phyloP scores from a whole-genome alignment of 2,329 filamentous ascomycete species.

The Aquanectria penicillioides region DNA sequence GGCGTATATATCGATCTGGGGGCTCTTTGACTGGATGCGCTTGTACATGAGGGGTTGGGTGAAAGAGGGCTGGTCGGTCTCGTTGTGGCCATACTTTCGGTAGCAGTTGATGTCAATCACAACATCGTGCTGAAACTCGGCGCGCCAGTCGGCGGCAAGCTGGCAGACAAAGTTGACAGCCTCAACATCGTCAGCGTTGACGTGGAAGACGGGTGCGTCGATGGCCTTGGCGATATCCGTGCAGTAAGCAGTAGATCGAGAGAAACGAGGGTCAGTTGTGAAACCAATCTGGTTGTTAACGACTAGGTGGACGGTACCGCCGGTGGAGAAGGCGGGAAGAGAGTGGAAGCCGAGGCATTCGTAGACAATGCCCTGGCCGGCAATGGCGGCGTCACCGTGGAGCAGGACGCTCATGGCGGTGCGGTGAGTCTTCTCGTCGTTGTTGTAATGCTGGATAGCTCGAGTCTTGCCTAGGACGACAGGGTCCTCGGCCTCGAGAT shows the following conservation, averaged over 20 bases:
- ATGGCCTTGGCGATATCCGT: constrained; percentile 99
- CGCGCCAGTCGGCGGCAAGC: constrained; percentile 96
- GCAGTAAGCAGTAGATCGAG: constrained; percentile 97
- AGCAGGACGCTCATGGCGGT: constrained; percentile 96
- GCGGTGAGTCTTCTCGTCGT: constrained; percentile 88
- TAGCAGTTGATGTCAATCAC: constrained; percentile 99
- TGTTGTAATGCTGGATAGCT: constrained; percentile 98
- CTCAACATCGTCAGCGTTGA: constrained; percentile 98
- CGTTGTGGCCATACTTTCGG: constrained; percentile 98
- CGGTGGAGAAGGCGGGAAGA: constrained; percentile 94
- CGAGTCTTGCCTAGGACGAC: constrained; percentile 97
- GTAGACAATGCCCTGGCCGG: constrained; percentile 96
- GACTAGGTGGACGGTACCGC: constrained; percentile 94
- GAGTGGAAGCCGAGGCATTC: constrained; percentile 98
- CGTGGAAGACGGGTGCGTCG: constrained; percentile 98
- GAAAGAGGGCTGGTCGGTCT: constrained; percentile 99
- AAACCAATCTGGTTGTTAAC: constrained; percentile 99
- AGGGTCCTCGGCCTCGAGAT: constrained; percentile 97
- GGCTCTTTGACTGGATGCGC: constrained; percentile 85
- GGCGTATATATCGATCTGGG: constrained; percentile 90
- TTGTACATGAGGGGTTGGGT: constrained; percentile 99
- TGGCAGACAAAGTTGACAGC: constrained; percentile 99
- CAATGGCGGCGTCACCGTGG: constrained; percentile 97
- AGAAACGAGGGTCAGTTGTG: constrained; percentile 97
- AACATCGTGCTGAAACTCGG: constrained; percentile 98